Percentiles rank a stretch among this genome's conserved stretches.
Conservation (phyloP, 441 rosid genomes). For the Geranium incanum region DNA sequence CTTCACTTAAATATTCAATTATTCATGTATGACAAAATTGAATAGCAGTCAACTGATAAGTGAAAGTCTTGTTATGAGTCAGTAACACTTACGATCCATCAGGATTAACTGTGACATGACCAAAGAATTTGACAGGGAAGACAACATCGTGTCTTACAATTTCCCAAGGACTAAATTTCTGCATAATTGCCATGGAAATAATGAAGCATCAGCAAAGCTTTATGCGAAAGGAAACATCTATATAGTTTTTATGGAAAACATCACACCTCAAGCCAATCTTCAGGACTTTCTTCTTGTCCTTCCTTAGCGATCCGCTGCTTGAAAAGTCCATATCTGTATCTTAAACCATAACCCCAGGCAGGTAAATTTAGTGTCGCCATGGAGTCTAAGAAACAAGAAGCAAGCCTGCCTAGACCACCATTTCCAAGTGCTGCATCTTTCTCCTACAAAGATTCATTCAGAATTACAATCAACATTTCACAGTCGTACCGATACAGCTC, state of each 20-base stretch:
- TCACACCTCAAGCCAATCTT: slow-evolving; percentile 97
- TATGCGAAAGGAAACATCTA: slow-evolving; percentile 13
- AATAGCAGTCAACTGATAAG: slow-evolving; percentile 5
- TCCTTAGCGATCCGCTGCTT: slow-evolving; percentile 77
- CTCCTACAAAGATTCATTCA: slow-evolving; percentile 46
- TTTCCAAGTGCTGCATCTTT: slow-evolving; percentile 98
- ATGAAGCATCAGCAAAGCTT: slow-evolving; percentile 20
- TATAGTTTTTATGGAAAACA: slow-evolving; percentile 15
- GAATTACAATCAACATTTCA: slow-evolving; percentile 11
- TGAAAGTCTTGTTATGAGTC: not conserved
- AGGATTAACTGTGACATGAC: slow-evolving; percentile 59
- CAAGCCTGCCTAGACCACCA: slow-evolving; percentile 97
- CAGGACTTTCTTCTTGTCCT: slow-evolving; percentile 92
- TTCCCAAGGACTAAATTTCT: slow-evolving; percentile 99
- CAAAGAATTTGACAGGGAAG: slow-evolving; percentile 85
- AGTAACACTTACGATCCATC: slow-evolving; percentile 73
- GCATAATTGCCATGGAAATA: slow-evolving; percentile 34
- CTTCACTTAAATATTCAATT: slow-evolving; percentile 7
- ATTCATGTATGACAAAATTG: not conserved
- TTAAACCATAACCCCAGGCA: slow-evolving; percentile 98
- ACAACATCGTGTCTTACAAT: slow-evolving; percentile 85
- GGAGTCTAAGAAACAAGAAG: slow-evolving; percentile 94
- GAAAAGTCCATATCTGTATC: slow-evolving; percentile 88
- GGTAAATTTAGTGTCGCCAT: slow-evolving; percentile 96
- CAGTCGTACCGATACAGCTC: not conserved